Base-by-base conservation (phyloP, 2,329 filamentous ascomycete genomes). In the Cercospora zeae-maydis region DNA sequence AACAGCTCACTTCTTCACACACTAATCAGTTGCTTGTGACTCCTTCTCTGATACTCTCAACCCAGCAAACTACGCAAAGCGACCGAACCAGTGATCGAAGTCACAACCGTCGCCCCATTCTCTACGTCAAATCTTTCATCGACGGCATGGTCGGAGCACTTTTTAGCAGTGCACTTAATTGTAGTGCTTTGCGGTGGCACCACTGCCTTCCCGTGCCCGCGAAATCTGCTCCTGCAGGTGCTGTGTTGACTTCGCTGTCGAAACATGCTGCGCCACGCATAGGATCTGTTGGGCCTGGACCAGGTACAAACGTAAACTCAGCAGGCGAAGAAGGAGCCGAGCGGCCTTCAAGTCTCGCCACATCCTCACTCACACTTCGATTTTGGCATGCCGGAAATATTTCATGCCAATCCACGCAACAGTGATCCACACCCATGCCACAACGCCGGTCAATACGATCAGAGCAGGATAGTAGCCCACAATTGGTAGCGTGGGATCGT, bases 361-460 rank as follows among this genome's bases (percentile, higher is more conserved):
- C 42, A 30, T n/a, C 11, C 14, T 49, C 6, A 21, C 13, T 69
- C 56, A 73, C 36, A 72, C 83, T 51, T 83, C 91, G 73, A 98
- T 96, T 80, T 96, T 96, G 34, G 95, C 93, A 81, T 99, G 95
- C 70, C 93, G 87, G 75, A 99, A 99, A 77, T 98, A 98, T 76
- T 99, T 99, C 93, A 99, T 98, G 24, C 95, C 95, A 54, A 98
- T 89, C 95, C 95, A 99, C 10, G 96, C 95, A 62, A 96, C 88
- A 11, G 96, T 87, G 16, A 98, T 95, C 95, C 95, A 99, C 5
- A 98, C 92, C 95, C 95, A 99, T 16, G 93, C 92, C 91, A 99
- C 97, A 30, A 99, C 91, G 53, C 88, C 88, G 3, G 93, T 97
- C 69, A 98, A 80, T 63, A 98, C 95, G 67, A 98, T 90, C 72